phyloP scores from a whole-genome alignment of 768 basidiomycete genomes.

The Mycena metata region DNA sequence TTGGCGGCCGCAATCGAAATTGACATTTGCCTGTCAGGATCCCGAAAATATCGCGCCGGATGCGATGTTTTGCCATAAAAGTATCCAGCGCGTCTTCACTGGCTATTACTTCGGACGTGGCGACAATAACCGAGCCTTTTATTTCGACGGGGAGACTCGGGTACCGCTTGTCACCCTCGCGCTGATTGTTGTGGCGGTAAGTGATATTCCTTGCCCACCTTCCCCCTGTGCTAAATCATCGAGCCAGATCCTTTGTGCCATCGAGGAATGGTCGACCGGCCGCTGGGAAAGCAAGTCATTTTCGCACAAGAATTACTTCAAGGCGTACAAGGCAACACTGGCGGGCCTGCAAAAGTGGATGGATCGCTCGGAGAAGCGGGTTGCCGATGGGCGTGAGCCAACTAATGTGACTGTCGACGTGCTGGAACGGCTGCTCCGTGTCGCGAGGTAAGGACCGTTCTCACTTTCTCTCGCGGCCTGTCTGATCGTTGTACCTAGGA shows the following conservation, averaged over 20 bases:
- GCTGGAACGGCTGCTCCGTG: no score
- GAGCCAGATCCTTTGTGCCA: background rate
- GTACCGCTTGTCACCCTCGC: constrained; percentile 14
- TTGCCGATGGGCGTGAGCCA: no score
- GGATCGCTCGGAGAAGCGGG: no score
- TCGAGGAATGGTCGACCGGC: constrained; percentile 23
- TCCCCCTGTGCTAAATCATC: background rate
- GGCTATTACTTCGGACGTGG: background rate
- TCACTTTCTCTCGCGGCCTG: no score
- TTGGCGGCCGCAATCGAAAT: no score
- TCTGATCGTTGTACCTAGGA: no score
- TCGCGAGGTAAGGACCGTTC: no score
- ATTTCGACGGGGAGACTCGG: background rate
- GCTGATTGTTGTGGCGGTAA: background rate
- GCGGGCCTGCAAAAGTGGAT: background rate
- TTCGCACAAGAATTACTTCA: constrained; percentile 9
- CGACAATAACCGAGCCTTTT: constrained; percentile 2
- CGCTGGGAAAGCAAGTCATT: background rate
- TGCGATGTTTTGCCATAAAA: constrained; percentile 9
- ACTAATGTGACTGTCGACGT: no score
- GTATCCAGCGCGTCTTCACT: constrained; percentile 11
- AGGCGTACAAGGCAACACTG: background rate
- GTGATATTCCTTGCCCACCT: background rate
- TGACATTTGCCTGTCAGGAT: background rate
- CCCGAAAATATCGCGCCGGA: constrained; percentile 5